Percentiles rank a stretch among this genome's conserved stretches.
Conservation (phyloP, 345 rosid genomes). For the Eutrema yunnanense region DNA sequence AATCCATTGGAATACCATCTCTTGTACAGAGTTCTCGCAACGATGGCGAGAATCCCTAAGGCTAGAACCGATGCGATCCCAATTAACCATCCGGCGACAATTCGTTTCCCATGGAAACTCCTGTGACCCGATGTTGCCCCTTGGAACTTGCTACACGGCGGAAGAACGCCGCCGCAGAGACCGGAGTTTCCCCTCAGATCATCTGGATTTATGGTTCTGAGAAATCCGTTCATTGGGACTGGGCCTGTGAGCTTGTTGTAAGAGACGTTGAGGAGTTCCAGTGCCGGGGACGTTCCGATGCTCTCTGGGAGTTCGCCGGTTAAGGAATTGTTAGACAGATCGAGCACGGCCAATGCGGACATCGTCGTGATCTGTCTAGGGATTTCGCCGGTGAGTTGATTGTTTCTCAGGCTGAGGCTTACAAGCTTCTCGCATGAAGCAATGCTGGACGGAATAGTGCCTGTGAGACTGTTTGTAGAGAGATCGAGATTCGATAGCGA, state of each 20-base stretch:
- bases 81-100: conserved; percentile 54
- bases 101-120: conserved; percentile 45
- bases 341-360: conserved; percentile 82
- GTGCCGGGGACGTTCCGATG: conserved; percentile 74
- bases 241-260: conserved; percentile 77
- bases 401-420: conserved; percentile 59
- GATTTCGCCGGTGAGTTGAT: conserved; percentile 60
- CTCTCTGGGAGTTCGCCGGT: conserved; percentile 68
- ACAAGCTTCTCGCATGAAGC: conserved; percentile 80
- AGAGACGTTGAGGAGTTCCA: conserved; percentile 77
- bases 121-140: conserved; percentile 27
- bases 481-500: conserved; percentile 78
- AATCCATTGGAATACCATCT: conserved; percentile 48
- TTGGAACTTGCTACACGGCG: conserved; percentile 56
- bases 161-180: conserved; percentile 77
- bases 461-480: conserved; percentile 64
- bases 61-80: conserved; percentile 58
- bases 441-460: conserved; percentile 72
- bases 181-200: conserved; percentile 66
- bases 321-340: conserved; percentile 77
- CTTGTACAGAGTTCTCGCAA: conserved; percentile 39
- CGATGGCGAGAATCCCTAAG: conserved; percentile 40
- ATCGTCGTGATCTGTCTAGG: conserved; percentile 62
- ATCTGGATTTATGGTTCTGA: conserved; percentile 71
- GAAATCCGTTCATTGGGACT: conserved; percentile 69